A percentile compares a stretch with the other conserved stretches of the same genome.
Conservation (phyloP, 2,329 filamentous ascomycete genomes). For the Coleophoma crateriformis region DNA sequence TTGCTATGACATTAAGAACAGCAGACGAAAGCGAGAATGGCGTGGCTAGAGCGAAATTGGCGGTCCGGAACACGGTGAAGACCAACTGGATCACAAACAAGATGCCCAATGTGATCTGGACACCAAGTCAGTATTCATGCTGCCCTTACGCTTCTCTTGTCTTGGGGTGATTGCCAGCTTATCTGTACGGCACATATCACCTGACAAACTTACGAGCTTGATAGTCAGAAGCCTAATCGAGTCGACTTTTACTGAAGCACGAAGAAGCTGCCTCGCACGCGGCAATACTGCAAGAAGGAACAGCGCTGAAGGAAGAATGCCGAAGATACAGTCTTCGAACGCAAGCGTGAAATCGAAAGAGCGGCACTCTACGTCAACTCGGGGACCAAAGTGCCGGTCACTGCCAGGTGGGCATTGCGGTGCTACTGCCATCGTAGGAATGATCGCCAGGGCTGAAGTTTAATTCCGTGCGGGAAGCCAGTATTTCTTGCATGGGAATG, state of each 20-base stretch:
- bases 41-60: background rate
- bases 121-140: too few species aligned
- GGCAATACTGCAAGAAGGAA: background rate
- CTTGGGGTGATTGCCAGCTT: too few species aligned
- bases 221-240: background rate
- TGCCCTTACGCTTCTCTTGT: too few species aligned
- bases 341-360: background rate
- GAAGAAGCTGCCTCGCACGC: background rate
- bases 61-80: background rate
- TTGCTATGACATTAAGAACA: too few species aligned
- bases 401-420: too few species aligned
- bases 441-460: too few species aligned
- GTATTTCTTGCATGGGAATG: too few species aligned
- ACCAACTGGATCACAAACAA: background rate
- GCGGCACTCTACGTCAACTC: too few species aligned
- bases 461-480: too few species aligned
- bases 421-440: too few species aligned
- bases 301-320: background rate
- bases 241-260: background rate
- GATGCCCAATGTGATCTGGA: background rate
- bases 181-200: too few species aligned
- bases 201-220: background rate
- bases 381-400: too few species aligned
- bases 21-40: background rate
- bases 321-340: background rate